phyloP scores from a whole-genome alignment of 2,329 filamentous ascomycete genomes.

The Pseudogymnoascus sp. region DNA sequence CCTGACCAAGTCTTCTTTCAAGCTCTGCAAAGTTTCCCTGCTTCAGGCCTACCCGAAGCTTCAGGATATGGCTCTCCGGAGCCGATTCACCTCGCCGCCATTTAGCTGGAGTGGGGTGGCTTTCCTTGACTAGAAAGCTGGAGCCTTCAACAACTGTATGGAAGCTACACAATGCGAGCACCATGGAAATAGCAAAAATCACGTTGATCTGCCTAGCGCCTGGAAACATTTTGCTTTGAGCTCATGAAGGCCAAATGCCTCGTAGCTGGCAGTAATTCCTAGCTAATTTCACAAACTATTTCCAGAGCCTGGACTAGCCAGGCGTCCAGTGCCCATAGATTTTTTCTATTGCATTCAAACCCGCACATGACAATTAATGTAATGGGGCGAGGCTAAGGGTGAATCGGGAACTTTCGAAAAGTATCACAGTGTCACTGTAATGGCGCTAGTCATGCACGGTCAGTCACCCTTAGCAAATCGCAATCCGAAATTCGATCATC shows the following conservation, averaged over 20 bases:
- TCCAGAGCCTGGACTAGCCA: neutral
- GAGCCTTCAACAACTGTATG: neutral
- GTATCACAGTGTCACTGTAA: neutral
- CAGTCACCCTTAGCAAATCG: neutral
- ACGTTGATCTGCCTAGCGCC: neutral
- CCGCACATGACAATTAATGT: neutral
- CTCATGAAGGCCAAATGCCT: neutral
- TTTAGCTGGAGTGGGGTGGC: constrained; percentile 40
- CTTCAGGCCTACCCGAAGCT: constrained; percentile 50
- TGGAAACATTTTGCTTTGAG: neutral
- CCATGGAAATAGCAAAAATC: neutral
- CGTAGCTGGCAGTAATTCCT: neutral
- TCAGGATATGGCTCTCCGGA: constrained; percentile 38
- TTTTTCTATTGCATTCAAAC: neutral
- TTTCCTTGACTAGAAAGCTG: constrained; percentile 40
- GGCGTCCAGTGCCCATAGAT: neutral
- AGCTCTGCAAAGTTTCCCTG: constrained; percentile 47
- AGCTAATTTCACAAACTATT: neutral
- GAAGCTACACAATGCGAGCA: neutral
- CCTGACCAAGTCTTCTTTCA: constrained; percentile 45
- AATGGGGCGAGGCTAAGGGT: neutral
- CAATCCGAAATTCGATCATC: neutral
- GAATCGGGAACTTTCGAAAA: too few relatives aligned
- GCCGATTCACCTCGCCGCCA: constrained; percentile 42
- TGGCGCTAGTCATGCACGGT: neutral